Percentiles rank a stretch among this genome's conserved stretches.
These are phyloP conservation scores for Amyloporia xantha DNA, from an alignment of 768 basidiomycete genomes.

Conservation along the genomic window DNA sequence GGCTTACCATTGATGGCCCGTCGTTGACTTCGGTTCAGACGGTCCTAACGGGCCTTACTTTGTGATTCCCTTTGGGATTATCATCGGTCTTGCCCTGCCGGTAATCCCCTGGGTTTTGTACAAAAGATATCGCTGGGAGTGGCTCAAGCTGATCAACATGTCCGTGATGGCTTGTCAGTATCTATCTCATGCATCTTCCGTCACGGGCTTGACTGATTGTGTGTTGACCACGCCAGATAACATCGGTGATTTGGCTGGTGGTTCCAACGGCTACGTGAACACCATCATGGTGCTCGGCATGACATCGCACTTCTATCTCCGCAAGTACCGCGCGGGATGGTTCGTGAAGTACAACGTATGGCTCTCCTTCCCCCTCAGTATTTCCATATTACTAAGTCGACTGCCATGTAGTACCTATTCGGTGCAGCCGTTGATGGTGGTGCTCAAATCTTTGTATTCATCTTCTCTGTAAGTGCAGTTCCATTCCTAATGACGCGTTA, in stretches of 20 bases:
- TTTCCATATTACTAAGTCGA: neutral
- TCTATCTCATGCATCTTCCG: neutral
- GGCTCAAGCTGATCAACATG: conserved; percentile 4
- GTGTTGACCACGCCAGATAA: neutral
- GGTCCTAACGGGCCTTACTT: conserved; percentile 3
- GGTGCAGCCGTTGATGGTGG: conserved; percentile 5
- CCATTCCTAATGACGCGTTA: neutral
- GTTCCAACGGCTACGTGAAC: conserved; percentile 6
- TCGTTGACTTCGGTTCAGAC: neutral
- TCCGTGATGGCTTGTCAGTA: conserved; percentile 1
- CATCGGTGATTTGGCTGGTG: conserved; percentile 6
- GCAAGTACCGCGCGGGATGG: conserved; percentile 4
- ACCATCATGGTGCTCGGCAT: conserved; percentile 3
- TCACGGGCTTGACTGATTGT: neutral
- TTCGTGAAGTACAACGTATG: conserved; percentile 6
- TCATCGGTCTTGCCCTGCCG: conserved; percentile 3
- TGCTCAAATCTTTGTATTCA: conserved; percentile 6
- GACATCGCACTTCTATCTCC: conserved; percentile 6
- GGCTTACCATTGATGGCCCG: neutral
- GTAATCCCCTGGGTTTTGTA: conserved; percentile 3
- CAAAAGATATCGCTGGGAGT: conserved; percentile 2
- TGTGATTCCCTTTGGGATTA: conserved; percentile 1
- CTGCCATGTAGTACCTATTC: neutral
- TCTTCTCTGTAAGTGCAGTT: conserved; percentile 1
- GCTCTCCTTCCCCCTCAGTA: neutral